Base-by-base conservation (phyloP, 805 yeast genomes). In the Clavispora vitiphila region DNA sequence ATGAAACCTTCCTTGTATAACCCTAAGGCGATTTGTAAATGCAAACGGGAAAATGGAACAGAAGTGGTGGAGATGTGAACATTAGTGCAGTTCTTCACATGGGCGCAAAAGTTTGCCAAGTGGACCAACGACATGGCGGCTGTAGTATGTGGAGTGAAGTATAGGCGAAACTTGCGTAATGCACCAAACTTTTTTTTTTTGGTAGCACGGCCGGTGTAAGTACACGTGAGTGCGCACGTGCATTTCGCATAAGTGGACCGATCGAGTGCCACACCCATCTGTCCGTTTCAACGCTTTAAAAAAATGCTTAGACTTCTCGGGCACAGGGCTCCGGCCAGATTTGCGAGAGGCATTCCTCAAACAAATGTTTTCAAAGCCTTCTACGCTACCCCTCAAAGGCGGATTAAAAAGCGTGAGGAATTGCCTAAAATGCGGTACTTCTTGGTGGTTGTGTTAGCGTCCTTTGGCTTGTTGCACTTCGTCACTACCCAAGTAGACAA, bases 1-100 rank as follows among this genome's bases (percentile, higher is more conserved):
- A 93, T 69, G 60, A 91, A 88, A 0, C 99, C 99, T 64, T 90
- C 95, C 49, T 83, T 85, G 68, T 91, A 87, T 29, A 93, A 76
- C 26, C 89, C 91, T 40, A 86, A 69, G 11, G 95, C 87, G 37
- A 93, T 76, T 55, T 85, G 88, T 41, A 93, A 72, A 61, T 91
- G 95, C 53, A 88, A 69, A 53, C 83, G 81, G 11, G 90, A 78
- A 69, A 82, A 85, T 20, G 96, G 96, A 15, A 93, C 76, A 15
- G 88, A 77, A 0, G 97, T 87, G 44, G 83, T 61, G 9, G 91
- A 75, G 34, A 80, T 67, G 56, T 79, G 78, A 37, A 86, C 91
- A 61, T 83, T 76, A 12, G 86, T 75, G 53, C 91, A 87, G 65
- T 93, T 93, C 62, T 88, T 95, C 48, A 93, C 61, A 59, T 91